Evolutionary conservation across 2,329 filamentous ascomycete species (phyloP).

Genomic region (Neofusicoccum sp.): DNA sequence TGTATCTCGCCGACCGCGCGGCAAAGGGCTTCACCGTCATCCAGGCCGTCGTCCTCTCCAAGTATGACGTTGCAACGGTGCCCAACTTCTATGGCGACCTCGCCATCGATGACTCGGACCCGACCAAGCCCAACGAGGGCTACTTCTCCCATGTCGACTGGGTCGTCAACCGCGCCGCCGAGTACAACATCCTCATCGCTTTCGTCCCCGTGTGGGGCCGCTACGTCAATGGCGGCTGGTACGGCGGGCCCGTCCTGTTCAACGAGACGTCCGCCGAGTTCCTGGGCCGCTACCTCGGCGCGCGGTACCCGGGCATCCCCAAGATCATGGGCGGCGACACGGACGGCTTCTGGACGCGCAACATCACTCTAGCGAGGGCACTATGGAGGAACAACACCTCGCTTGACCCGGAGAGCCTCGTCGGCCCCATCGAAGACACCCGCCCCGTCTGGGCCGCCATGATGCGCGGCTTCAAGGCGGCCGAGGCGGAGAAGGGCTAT

Average conservation of each 20-base stretch:
- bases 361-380: neutral
- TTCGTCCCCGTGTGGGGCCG: conserved; percentile 12
- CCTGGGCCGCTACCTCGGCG: neutral
- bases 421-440: conserved; percentile 4
- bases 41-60: conserved; percentile 5
- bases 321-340: conserved; percentile 5
- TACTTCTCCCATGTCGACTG: conserved; percentile 4
- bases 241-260: conserved; percentile 3
- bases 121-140: neutral
- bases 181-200: conserved; percentile 8
- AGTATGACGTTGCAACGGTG: neutral
- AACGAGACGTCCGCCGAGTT: neutral
- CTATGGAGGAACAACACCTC: neutral
- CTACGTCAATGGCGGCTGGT: conserved; percentile 5
- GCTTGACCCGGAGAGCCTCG: neutral
- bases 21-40: conserved; percentile 12
- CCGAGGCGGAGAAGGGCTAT: neutral
- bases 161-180: neutral
- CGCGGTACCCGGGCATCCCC: neutral
- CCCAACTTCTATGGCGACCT: conserved; percentile 16
- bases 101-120: neutral
- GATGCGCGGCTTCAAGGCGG: neutral
- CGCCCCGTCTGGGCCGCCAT: neutral
- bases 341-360: conserved; percentile 5
- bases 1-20: conserved; percentile 3